Conservation (phyloP, 495 filamentous ascomycete genomes). For the Hamigera avellanea region DNA sequence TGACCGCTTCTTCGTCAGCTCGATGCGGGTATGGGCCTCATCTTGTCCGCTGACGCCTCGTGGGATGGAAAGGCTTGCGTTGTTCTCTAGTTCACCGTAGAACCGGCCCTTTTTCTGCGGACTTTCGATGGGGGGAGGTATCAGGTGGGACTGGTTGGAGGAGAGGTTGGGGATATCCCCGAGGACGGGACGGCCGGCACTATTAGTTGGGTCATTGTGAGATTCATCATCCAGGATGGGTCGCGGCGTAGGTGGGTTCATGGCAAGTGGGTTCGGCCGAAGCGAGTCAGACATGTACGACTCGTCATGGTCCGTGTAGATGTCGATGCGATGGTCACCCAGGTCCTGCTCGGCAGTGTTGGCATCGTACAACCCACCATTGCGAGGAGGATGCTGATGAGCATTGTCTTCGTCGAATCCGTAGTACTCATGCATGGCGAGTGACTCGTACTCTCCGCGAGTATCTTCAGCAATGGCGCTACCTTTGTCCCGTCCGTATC, state of each 20-base stretch:
- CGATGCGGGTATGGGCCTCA: neutral
- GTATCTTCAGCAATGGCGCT: slow-evolving; percentile 24
- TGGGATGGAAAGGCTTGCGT: slow-evolving; percentile 10
- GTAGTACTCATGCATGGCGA: slow-evolving; percentile 28
- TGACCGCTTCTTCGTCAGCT: slow-evolving; percentile 11
- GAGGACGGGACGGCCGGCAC: slow-evolving; percentile 17
- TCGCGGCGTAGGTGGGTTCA: slow-evolving; percentile 43
- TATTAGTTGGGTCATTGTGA: slow-evolving; percentile 8
- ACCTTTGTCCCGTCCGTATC: slow-evolving; percentile 18
- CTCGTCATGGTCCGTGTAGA: slow-evolving; percentile 37
- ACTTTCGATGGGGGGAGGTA: slow-evolving; percentile 9
- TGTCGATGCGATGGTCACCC: slow-evolving; percentile 27
- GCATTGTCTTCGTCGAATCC: slow-evolving; percentile 18
- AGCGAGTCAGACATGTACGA: slow-evolving; percentile 10
- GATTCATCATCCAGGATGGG: slow-evolving; percentile 16
- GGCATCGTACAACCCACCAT: slow-evolving; percentile 14
- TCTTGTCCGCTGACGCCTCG: slow-evolving; percentile 17
- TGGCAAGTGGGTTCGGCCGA: slow-evolving; percentile 36
- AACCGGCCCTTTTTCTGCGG: slow-evolving; percentile 19
- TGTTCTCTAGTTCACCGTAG: slow-evolving; percentile 26
- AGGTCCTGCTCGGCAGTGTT: slow-evolving; percentile 22
- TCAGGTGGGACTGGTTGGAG: slow-evolving; percentile 13
- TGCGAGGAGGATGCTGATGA: slow-evolving; percentile 7
- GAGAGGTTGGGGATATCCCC: slow-evolving; percentile 25
- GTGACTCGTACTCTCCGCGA: slow-evolving; percentile 29